phyloP scores from a whole-genome alignment of 306 rosid species.

The Hylodesmum podocarpum region DNA sequence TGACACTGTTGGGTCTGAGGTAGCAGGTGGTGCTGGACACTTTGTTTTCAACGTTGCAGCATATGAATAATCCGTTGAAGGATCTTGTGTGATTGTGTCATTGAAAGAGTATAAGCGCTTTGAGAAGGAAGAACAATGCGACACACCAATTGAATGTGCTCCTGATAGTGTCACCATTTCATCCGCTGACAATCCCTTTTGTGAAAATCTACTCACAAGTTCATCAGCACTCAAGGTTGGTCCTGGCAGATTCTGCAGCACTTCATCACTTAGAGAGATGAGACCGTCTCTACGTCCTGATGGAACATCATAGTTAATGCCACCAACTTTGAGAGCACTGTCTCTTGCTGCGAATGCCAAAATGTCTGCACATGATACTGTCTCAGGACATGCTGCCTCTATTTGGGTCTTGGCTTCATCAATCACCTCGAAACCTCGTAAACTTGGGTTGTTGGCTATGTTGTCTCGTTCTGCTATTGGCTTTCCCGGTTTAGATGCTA shows the following conservation, averaged over 20 bases:
- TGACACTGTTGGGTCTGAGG: neutral
- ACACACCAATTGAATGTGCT: constrained; percentile 31
- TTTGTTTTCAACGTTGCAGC: constrained; percentile 9
- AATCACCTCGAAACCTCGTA: constrained; percentile 26
- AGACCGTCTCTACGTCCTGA: constrained; percentile 34
- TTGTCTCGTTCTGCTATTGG: constrained; percentile 6
- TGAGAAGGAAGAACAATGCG: constrained; percentile 18
- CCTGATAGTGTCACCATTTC: constrained; percentile 34
- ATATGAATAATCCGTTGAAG: constrained; percentile 19
- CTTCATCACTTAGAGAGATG: constrained; percentile 24
- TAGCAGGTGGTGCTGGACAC: neutral
- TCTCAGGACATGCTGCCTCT: constrained; percentile 11
- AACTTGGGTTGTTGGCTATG: constrained; percentile 26
- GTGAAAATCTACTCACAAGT: neutral
- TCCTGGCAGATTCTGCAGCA: neutral
- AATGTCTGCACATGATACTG: constrained; percentile 35
- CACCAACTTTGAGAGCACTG: neutral
- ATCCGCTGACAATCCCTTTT: constrained; percentile 19
- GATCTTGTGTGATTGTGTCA: constrained; percentile 2
- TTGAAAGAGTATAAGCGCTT: constrained; percentile 22
- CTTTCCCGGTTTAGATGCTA: constrained; percentile 18
- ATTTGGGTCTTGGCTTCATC: constrained; percentile 10
- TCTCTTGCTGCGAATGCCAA: constrained; percentile 28
- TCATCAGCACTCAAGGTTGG: neutral
- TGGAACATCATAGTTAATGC: constrained; percentile 17